phyloP scores from a whole-genome alignment of 1,284 basidiomycete genomes.

The Cystobasidium slooffiae region DNA sequence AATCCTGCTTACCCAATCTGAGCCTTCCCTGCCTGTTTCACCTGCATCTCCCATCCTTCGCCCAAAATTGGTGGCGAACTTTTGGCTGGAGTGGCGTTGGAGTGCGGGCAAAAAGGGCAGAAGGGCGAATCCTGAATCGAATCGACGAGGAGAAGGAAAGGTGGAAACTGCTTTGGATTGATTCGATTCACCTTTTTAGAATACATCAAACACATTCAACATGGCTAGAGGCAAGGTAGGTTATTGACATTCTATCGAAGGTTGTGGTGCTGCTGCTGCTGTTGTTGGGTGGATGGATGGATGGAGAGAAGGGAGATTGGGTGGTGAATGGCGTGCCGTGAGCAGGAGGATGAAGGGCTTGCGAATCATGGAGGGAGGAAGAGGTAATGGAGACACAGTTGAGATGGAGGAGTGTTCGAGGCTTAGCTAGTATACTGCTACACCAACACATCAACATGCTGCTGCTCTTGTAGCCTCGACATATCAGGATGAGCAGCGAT shows the following conservation, averaged over 20 bases:
- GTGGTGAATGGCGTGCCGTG: neutral
- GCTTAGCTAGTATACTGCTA: too few species aligned
- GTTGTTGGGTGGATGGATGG: neutral
- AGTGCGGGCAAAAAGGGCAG: neutral
- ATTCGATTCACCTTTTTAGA: neutral
- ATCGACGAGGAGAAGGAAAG: too few species aligned
- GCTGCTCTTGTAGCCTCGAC: neutral
- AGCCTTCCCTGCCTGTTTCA: too few species aligned
- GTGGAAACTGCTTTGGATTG: neutral
- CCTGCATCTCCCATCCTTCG: neutral
- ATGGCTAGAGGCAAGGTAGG: slow-evolving; percentile 25
- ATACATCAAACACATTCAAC: neutral
- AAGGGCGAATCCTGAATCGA: neutral
- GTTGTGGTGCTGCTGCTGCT: neutral
- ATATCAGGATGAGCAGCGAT: neutral
- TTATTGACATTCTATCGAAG: neutral
- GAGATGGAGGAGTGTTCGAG: neutral
- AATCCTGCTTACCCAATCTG: neutral
- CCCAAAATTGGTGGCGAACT: slow-evolving; percentile 11
- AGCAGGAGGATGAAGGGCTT: neutral
- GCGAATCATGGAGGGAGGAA: neutral
- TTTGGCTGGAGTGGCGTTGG: neutral
- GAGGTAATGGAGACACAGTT: too few species aligned
- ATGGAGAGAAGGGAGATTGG: neutral
- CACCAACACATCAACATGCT: too few species aligned